Percentiles rank a stretch among this genome's conserved stretches.
phyloP scores from a whole-genome alignment of 805 yeast genomes.

The Pichia nakasei region DNA sequence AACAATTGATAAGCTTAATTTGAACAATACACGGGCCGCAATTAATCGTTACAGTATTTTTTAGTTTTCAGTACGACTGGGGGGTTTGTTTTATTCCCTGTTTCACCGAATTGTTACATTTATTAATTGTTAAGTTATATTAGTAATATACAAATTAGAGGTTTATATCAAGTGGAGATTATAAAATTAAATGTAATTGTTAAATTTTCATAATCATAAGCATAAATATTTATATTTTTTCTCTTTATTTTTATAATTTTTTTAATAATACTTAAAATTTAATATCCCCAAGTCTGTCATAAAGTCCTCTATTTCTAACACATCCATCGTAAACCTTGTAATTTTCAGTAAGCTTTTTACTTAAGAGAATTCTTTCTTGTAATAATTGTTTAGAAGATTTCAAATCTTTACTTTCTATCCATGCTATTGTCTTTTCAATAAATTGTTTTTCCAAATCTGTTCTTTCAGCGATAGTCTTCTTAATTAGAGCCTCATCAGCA shows the following conservation, averaged over 20 bases:
- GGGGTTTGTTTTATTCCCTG: too few species aligned
- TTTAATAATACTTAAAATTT: constrained; percentile 11
- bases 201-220: background rate
- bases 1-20: too few species aligned
- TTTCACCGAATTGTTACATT: too few species aligned
- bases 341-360: constrained; percentile 47
- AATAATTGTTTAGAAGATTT: constrained; percentile 41
- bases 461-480: constrained; percentile 33
- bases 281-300: constrained; percentile 59
- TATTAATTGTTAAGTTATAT: background rate
- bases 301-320: constrained; percentile 66
- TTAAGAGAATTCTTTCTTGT: constrained; percentile 45
- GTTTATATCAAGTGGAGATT: too few species aligned
- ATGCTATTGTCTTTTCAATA: constrained; percentile 56
- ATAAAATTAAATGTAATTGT: background rate
- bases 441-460: constrained; percentile 43
- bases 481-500: constrained; percentile 33
- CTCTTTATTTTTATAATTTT: background rate
- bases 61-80: too few species aligned
- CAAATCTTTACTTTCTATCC: constrained; percentile 62
- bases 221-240: background rate
- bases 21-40: too few species aligned
- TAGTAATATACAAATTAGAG: background rate
- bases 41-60: too few species aligned
- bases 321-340: constrained; percentile 72